Evolutionary conservation across 495 filamentous ascomycete species (phyloP).

Genomic region (Xylaria curta): DNA sequence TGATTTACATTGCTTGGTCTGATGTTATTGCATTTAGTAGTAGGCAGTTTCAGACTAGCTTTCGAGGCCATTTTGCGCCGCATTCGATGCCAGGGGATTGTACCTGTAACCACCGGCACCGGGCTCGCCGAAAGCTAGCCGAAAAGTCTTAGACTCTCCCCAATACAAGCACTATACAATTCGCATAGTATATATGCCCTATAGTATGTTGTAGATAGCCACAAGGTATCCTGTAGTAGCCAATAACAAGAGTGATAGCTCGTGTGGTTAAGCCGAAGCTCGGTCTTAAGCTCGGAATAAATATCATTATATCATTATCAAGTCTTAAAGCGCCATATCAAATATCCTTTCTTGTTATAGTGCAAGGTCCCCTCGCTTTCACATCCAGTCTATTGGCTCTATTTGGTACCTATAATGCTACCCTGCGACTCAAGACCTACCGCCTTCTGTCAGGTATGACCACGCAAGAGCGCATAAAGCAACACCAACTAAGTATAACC

Average conservation of each 20-base stretch:
- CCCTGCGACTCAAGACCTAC: slow-evolving; percentile 5
- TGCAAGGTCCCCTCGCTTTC: neutral
- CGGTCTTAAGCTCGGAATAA: neutral
- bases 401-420: neutral
- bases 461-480: slow-evolving; percentile 38
- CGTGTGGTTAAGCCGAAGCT: neutral
- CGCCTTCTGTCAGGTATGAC: slow-evolving; percentile 35
- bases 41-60: too few relatives aligned
- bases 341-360: neutral
- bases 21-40: too few relatives aligned
- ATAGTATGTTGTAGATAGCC: neutral
- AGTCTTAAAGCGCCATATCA: neutral
- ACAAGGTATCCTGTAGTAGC: neutral
- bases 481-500: slow-evolving; percentile 56
- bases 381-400: neutral
- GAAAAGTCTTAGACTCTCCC: too few relatives aligned
- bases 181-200: too few relatives aligned
- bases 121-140: too few relatives aligned
- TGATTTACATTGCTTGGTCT: too few relatives aligned
- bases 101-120: too few relatives aligned
- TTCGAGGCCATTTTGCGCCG: too few relatives aligned
- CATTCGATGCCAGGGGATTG: too few relatives aligned
- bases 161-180: too few relatives aligned
- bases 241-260: too few relatives aligned
- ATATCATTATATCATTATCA: too few relatives aligned